phyloP scores from a whole-genome alignment of 768 basidiomycete species.

The Kwoniella sp. region DNA sequence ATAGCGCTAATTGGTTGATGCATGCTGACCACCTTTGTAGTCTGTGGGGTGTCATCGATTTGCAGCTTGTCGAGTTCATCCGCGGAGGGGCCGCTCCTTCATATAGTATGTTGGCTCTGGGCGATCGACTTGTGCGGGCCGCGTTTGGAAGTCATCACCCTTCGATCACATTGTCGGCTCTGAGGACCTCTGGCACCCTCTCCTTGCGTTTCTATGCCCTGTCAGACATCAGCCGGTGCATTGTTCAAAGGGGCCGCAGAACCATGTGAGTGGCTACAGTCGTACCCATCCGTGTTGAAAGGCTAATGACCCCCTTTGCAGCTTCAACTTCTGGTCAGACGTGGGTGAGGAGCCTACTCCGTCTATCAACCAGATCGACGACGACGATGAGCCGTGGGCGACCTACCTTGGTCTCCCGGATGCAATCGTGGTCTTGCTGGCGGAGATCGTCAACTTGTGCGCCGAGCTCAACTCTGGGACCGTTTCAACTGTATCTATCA shows the following conservation, averaged over 20 bases:
- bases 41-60: constrained; percentile 26
- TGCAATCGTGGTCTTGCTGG: constrained; percentile 21
- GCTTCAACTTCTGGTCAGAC: constrained; percentile 22
- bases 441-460: constrained; percentile 25
- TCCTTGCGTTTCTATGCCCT: constrained; percentile 24
- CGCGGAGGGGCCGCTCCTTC: constrained; percentile 26
- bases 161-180: constrained; percentile 3
- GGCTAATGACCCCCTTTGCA: neutral
- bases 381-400: constrained; percentile 23
- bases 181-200: constrained; percentile 13
- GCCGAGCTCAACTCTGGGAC: constrained; percentile 6
- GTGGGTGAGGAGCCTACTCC: neutral
- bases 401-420: constrained; percentile 28
- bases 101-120: constrained; percentile 26
- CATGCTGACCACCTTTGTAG: constrained; percentile 2
- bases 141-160: constrained; percentile 12
- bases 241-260: constrained; percentile 17
- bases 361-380: neutral
- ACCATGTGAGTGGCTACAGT: constrained; percentile 14
- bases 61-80: constrained; percentile 26
- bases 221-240: constrained; percentile 25
- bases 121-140: constrained; percentile 17
- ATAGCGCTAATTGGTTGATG: too few species aligned
- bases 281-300: neutral
- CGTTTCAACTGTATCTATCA: constrained; percentile 1